Base-by-base conservation (phyloP, 139 green algal genomes). In the Pleodorina starrii region DNA sequence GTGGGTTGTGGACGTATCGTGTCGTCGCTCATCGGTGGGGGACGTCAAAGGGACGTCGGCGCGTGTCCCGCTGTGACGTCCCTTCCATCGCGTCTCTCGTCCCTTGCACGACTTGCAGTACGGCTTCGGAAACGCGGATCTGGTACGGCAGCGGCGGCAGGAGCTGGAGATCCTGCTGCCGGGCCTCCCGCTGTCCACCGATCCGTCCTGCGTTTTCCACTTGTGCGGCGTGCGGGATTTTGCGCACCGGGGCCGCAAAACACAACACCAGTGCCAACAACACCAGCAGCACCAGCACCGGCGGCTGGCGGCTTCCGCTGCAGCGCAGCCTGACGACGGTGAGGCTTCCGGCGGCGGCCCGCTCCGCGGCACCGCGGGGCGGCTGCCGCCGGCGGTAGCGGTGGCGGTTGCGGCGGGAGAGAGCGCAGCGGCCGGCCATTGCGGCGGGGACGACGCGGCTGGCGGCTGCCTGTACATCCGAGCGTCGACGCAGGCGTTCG, bases 111-210 rank as follows among this genome's bases (percentile, higher is more conserved):
- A 57, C 19, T 68, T 78, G 32, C 81, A 87, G 81, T 87, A 87
- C 63, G 81, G 81, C 81, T 87, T 87, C 36, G 63, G 25, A 29
- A 87, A 87, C n/a, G 60, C 60, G 0, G 81, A 87, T n/a, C 43
- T 79, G 1, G 42, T 87, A 38, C 81, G 81, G 17, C 60, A 75
- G 44, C 60, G 81, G 6, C 81, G 81, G 14, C 60, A 48, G 5
- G 81, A 78, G 43, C n/a, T 87, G 43, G 43, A 48, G 60, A 0
- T 66, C 2, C 63, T 87, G 17, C 42, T 78, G 60, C 63, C 63
- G n/a, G 3, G 5, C 11, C 81, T 69, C n/a, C 1, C n/a, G 5
- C 63, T 87, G 7, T 51, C 81, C 5, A 16, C 48, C 17, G 81
- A 87, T 60, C 63, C 81, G 27, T 21, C 60, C 60, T 50, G n/a